Percentiles rank a stretch among this genome's conserved stretches.
These are phyloP conservation scores for Parasitella parasitica DNA, from an alignment of 371 early-diverging fungal species.

Conservation along the genomic window DNA sequence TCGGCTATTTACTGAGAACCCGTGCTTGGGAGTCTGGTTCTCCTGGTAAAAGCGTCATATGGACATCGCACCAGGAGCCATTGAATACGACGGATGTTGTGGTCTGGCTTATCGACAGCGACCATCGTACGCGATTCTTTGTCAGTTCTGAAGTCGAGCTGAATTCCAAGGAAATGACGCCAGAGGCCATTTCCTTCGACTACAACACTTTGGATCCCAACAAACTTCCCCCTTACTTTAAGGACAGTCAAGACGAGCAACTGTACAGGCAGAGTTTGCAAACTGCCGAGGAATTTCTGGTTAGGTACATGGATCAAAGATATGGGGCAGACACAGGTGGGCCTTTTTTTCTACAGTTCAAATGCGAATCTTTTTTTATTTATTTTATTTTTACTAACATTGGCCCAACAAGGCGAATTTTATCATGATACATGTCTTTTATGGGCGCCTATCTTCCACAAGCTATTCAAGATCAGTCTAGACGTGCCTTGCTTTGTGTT, in stretches of 20 bases:
- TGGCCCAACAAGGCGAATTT: not conserved
- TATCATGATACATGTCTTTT: constrained; percentile 1
- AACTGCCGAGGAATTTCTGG: not conserved
- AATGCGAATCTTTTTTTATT: not conserved
- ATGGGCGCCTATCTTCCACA: constrained; percentile 3
- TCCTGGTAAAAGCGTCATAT: not conserved
- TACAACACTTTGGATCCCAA: not conserved
- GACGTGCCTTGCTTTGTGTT: constrained; percentile 6
- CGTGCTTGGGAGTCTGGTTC: not conserved
- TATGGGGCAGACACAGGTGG: not conserved
- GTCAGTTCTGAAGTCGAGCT: constrained; percentile 4
- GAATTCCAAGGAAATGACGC: not conserved
- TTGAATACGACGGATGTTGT: constrained; percentile 5
- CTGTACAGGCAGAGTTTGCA: not conserved
- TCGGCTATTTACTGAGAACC: not conserved
- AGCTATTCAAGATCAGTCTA: not conserved
- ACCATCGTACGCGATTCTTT: constrained; percentile 1
- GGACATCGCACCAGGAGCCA: constrained; percentile 5
- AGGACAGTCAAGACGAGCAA: not conserved
- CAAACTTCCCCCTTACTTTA: constrained; percentile 1
- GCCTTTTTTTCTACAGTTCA: not conserved
- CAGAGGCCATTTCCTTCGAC: not conserved
- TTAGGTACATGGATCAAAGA: not conserved
- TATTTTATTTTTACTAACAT: not conserved
- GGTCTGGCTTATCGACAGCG: constrained; percentile 11